Base-by-base conservation (phyloP, 2,329 filamentous ascomycete species). In the Cercospora sp. region DNA sequence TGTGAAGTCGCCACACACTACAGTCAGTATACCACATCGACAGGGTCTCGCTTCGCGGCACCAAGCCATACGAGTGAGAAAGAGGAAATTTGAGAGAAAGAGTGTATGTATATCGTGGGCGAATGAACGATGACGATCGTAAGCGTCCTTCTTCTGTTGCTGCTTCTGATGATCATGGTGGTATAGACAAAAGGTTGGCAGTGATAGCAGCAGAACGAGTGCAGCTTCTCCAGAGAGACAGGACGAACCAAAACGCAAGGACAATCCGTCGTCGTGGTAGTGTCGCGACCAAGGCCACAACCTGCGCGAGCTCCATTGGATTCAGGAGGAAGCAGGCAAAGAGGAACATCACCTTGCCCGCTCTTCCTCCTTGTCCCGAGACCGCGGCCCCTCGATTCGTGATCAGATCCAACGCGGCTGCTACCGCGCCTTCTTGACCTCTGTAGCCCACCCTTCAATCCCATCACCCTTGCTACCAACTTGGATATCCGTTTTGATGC, bases 381-480 rank as follows among this genome's bases (percentile, higher is more conserved):
- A 40, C 60, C 59, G 18, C 26, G 53, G 53, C 45, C 9, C 24
- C 28, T 43, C 28, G 26, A 37, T 30, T 55, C 18, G 16, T 34
- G 40, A 43, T 53, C 45, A 28, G 21, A 6, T 66, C 43, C 57
- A 28, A 26, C 26, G 16, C 49, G 49, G 21, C 37, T 59, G 32
- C 71, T 80, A 93, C 82, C 91, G 87, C 83, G 90, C 91, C 84
- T 95, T 94, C 75, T 85, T 85, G 43, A 97, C 87, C 83, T 98
- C 94, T 49, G 85, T 89, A 8, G 93, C 89, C 94, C 94, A 98
- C 3, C 94, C 94, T 65, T 97, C 93, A 76, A 98, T 98, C 0
- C 92, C 94, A 67, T 97, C 94, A 1, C 94, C 94, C 67, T 89
- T 89, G 71, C 90, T 93, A 6, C 93, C 93, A 0, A 96, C 91